Evolutionary conservation across 2,329 filamentous ascomycete genomes (phyloP).

Genomic region (Exophiala xenobiotica): DNA sequence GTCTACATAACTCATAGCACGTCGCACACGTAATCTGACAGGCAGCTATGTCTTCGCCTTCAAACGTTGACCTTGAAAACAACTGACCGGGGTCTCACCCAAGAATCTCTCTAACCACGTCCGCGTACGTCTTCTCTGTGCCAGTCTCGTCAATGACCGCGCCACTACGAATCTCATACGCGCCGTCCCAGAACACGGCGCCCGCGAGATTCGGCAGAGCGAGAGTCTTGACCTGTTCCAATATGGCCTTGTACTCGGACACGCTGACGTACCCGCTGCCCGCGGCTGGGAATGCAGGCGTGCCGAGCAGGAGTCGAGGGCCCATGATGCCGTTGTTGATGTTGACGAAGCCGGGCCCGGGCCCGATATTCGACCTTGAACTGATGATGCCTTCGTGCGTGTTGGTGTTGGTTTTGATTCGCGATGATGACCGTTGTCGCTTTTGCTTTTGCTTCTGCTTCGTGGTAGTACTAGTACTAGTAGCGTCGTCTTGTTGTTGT

Average conservation of each 20-base stretch:
- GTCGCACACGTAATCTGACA: too few relatives aligned
- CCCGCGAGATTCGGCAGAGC: conserved; percentile 25
- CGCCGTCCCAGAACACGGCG: conserved; percentile 27
- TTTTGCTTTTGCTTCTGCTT: not conserved
- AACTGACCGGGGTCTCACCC: too few relatives aligned
- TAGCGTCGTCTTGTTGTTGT: too few relatives aligned
- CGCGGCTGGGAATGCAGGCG: conserved; percentile 19
- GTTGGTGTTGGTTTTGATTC: not conserved
- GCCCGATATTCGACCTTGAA: too few relatives aligned
- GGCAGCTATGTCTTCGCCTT: too few relatives aligned
- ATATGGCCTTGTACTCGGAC: conserved; percentile 12
- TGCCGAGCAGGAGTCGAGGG: conserved; percentile 26
- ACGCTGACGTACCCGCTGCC: conserved; percentile 17
- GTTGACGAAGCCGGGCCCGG: too few relatives aligned
- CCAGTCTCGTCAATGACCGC: conserved; percentile 3
- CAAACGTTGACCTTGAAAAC: too few relatives aligned
- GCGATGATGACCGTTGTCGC: not conserved
- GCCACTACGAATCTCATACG: conserved; percentile 18
- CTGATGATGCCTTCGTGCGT: too few relatives aligned
- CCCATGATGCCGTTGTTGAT: conserved; percentile 21
- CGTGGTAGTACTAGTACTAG: not conserved
- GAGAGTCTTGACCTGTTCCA: conserved; percentile 16
- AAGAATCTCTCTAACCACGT: conserved; percentile 20
- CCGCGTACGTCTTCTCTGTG: conserved; percentile 13
- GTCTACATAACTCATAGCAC: too few relatives aligned